phyloP scores from a whole-genome alignment of 2,329 filamentous ascomycete genomes.

The Colletotrichum spaethianum region DNA sequence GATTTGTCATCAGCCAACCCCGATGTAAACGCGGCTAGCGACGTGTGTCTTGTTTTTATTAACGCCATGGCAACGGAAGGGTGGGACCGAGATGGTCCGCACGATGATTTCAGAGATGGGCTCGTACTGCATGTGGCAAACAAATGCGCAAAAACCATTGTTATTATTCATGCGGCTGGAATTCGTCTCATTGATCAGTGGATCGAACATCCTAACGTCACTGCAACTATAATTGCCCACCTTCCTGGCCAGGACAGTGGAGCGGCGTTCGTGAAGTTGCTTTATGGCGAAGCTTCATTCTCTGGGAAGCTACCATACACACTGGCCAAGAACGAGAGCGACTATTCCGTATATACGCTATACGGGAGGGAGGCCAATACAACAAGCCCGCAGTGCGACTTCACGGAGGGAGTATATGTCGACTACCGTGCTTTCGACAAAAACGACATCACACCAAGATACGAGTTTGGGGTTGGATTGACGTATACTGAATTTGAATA shows the following conservation, averaged over 20 bases:
- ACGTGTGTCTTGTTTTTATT: conserved; percentile 78
- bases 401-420: conserved; percentile 64
- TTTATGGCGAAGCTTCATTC: conserved; percentile 70
- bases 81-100: conserved; percentile 72
- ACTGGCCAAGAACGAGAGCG: conserved; percentile 67
- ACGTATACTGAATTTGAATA: conserved; percentile 69
- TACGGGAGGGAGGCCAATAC: conserved; percentile 45
- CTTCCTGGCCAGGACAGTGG: conserved; percentile 76
- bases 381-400: conserved; percentile 62
- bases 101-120: conserved; percentile 75
- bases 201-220: conserved; percentile 75
- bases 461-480: conserved; percentile 70
- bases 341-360: conserved; percentile 58
- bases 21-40: conserved; percentile 60
- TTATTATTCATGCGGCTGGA: conserved; percentile 75
- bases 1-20: conserved; percentile 67
- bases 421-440: conserved; percentile 70
- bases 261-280: conserved; percentile 65
- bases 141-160: conserved; percentile 73
- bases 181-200: conserved; percentile 72
- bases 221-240: conserved; percentile 75
- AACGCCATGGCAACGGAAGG: conserved; percentile 82
- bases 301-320: conserved; percentile 75
- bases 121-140: conserved; percentile 70
- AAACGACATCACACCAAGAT: conserved; percentile 62